These are phyloP conservation scores for Saccharomyces eubayanus DNA, from an alignment of 805 yeast species.

Conservation along the genomic window DNA sequence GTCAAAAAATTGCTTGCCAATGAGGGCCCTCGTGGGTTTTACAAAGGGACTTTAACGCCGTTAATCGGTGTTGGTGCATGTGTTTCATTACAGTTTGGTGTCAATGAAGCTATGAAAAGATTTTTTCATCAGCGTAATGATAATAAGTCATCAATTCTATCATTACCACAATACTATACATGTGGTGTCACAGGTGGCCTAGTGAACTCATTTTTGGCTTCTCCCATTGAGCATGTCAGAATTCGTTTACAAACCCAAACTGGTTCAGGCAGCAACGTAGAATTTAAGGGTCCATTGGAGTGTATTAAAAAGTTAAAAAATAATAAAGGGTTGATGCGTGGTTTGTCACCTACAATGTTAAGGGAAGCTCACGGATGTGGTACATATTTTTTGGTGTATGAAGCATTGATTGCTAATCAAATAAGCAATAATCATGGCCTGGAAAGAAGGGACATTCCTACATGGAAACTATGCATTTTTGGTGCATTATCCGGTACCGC, in stretches of 20 bases:
- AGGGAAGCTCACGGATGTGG: slow-evolving; percentile 90
- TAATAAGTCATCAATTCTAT: slow-evolving; percentile 25
- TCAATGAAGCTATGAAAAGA: slow-evolving; percentile 89
- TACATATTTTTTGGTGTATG: slow-evolving; percentile 80
- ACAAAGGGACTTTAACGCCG: slow-evolving; percentile 91
- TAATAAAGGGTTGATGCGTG: slow-evolving; percentile 63
- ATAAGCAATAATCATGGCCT: slow-evolving; percentile 31
- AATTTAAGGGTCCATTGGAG: slow-evolving; percentile 45
- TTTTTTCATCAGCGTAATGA: slow-evolving; percentile 42
- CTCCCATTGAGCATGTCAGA: slow-evolving; percentile 93
- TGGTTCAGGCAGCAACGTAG: slow-evolving; percentile 30
- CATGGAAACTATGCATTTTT: slow-evolving; percentile 75
- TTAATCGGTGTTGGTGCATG: slow-evolving; percentile 96
- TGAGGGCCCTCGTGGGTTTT: slow-evolving; percentile 82
- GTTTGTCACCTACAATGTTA: slow-evolving; percentile 69
- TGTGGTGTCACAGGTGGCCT: slow-evolving; percentile 92
- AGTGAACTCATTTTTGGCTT: slow-evolving; percentile 81
- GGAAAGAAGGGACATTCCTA: slow-evolving; percentile 65
- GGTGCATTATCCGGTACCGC: slow-evolving; percentile 91
- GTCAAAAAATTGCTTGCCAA: slow-evolving; percentile 58
- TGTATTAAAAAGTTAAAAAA: slow-evolving; percentile 42
- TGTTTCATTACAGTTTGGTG: slow-evolving; percentile 92
- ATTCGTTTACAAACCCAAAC: slow-evolving; percentile 78
- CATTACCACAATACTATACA: slow-evolving; percentile 61
- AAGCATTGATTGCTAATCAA: slow-evolving; percentile 61